Evolutionary conservation across 495 filamentous ascomycete genomes (phyloP), one percentile per base, ranked within the genome.

Genomic region (Aspergillus ostianus): DNA sequence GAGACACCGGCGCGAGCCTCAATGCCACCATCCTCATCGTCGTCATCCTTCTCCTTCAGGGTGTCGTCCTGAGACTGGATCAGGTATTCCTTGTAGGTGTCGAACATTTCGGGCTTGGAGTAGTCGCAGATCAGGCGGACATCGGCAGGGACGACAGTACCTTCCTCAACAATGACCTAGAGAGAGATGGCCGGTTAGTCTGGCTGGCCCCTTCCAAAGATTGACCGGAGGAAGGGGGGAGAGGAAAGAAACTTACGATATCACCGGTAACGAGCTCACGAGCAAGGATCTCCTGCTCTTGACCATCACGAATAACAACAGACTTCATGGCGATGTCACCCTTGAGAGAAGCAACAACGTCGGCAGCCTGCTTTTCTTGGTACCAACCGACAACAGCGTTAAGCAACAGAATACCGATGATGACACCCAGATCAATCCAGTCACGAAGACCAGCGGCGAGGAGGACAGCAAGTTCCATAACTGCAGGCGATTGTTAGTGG

Each of bases 351-450:
- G 88, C 88, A 60, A 93, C 90, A 65, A 93, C 88, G 73, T 93
- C 90, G 60, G 88, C 89, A 60, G 90, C 90, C 77, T 91, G 88
- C 77, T 91, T 92, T 73, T 93, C 90, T 73, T 93, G 89, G 73
- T 92, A 93, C 84, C 88, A 93, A 78, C 89, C 89, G 70, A 91
- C 89, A 55, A 80, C 69, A 58, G 90, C 90, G 77, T 93, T 93
- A 58, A 93, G 86, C 66, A 87, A 65, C 36, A 93, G 78, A 74
- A 93, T 93, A 81, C 86, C 90, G 67, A 88, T 87, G 74, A 92
- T 92, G 70, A 92, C 88, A 82, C 89, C 89, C 58, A 91, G 84
- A 82, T 92, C 89, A 63, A 92, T 87, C 87, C 88, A 92, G 77
- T 90, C 88, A 69, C 83, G 83, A 60, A 92, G 84, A 83, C 89